Conservation (phyloP, 352 stramenopile genomes). For the Globisporangium paddicum region DNA sequence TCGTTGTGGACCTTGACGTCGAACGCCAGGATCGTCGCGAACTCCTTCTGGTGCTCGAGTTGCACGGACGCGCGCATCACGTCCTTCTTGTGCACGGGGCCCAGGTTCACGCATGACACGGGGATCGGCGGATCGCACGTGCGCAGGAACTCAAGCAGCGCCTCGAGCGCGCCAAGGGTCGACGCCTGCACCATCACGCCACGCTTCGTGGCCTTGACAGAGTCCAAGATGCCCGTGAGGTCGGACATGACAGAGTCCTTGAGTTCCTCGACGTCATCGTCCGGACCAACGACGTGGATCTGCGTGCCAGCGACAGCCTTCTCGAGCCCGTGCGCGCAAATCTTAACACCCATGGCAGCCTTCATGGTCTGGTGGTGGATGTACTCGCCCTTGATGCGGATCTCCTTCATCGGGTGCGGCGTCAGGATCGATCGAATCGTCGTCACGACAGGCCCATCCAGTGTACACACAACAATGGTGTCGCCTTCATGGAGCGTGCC, state of each 20-base stretch:
- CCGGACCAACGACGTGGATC: constrained; percentile 94
- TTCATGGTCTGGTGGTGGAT: constrained; percentile 97
- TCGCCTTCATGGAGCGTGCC: constrained; percentile 94
- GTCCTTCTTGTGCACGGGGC: constrained; percentile 98
- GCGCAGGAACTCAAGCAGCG: constrained; percentile 96
- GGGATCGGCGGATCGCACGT: constrained; percentile 93
- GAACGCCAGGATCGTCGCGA: constrained; percentile 97
- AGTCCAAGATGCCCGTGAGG: constrained; percentile 93
- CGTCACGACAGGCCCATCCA: constrained; percentile 97
- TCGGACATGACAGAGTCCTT: constrained; percentile 97
- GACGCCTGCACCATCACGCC: constrained; percentile 99
- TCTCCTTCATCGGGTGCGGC: constrained; percentile 97
- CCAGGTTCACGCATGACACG: constrained; percentile 95
- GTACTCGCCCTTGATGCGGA: constrained; percentile 92
- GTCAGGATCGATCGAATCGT: constrained; percentile 96
- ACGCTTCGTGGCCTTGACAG: constrained; percentile 93
- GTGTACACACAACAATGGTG: constrained; percentile 97
- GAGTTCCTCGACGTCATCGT: constrained; percentile 98
- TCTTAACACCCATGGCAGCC: constrained; percentile 98
- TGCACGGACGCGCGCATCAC: constrained; percentile 98
- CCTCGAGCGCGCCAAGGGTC: constrained; percentile 97
- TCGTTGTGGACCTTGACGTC: constrained; percentile 97
- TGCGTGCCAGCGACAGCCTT: constrained; percentile 98
- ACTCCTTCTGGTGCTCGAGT: constrained; percentile 97
- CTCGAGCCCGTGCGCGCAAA: constrained; percentile 95